phyloP scores from a whole-genome alignment of 805 yeast species.

The Schizosaccharomyces octosporus region DNA sequence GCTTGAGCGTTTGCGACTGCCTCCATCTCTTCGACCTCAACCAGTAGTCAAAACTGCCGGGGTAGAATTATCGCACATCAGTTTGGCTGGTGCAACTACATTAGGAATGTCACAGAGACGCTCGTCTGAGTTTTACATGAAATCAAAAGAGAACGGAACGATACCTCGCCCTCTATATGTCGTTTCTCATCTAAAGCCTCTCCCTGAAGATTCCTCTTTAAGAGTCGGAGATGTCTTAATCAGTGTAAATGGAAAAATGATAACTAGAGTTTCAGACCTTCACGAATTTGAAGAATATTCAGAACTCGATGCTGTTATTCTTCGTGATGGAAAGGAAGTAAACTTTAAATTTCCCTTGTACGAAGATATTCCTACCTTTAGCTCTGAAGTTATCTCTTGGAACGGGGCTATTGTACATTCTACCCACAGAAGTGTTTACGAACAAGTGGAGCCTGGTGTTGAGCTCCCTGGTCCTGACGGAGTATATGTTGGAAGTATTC shows the following conservation, averaged over 20 bases:
- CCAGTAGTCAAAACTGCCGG: conserved; percentile 49
- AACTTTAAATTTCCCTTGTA: conserved; percentile 38
- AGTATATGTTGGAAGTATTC: conserved; percentile 8
- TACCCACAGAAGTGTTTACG: conserved; percentile 6
- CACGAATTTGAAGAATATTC: conserved; percentile 12
- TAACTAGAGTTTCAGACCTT: conserved; percentile 28
- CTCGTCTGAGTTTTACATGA: background rate
- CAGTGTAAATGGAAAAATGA: conserved; percentile 52
- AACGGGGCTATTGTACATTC: conserved; percentile 8
- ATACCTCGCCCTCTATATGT: conserved; percentile 19
- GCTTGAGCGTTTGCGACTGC: conserved; percentile 19
- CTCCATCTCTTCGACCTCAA: conserved; percentile 45
- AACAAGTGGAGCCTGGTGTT: conserved; percentile 6
- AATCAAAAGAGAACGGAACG: background rate
- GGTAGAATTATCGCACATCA: conserved; percentile 49
- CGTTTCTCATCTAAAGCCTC: conserved; percentile 60
- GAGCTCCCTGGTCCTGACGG: conserved; percentile 5
- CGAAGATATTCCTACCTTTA: background rate
- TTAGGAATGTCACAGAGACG: background rate
- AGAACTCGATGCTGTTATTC: conserved; percentile 15
- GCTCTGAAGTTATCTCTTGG: conserved; percentile 6
- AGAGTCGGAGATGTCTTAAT: conserved; percentile 13
- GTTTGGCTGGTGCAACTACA: conserved; percentile 43
- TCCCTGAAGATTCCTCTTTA: conserved; percentile 44
- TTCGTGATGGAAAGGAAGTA: conserved; percentile 43